A percentile compares a stretch with the other conserved stretches of the same genome.
phyloP scores from a whole-genome alignment of 2,329 filamentous ascomycete species.

The Tolypocladium paradoxum region DNA sequence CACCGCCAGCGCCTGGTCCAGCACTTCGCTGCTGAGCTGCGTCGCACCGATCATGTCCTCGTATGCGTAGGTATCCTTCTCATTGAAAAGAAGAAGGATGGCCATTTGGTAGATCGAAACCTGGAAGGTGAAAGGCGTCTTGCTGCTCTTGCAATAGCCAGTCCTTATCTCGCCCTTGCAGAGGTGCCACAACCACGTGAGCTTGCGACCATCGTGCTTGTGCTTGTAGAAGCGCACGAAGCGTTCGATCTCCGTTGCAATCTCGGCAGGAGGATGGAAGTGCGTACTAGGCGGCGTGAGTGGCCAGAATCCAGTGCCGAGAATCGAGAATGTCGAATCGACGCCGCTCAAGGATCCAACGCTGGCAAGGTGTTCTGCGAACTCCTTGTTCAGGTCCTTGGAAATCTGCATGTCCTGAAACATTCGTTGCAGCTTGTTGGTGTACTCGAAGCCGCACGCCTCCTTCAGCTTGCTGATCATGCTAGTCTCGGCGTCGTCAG shows the following conservation, averaged over 20 bases:
- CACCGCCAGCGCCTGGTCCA: slow-evolving; percentile 78
- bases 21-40: slow-evolving; percentile 64
- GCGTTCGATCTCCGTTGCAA: slow-evolving; percentile 77
- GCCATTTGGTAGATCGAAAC: slow-evolving; percentile 98
- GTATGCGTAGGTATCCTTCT: slow-evolving; percentile 74
- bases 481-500: slow-evolving; percentile 93
- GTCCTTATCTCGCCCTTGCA: slow-evolving; percentile 96
- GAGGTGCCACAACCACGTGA: slow-evolving; percentile 96
- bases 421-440: slow-evolving; percentile 98
- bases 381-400: slow-evolving; percentile 87
- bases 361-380: slow-evolving; percentile 61
- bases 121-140: slow-evolving; percentile 91
- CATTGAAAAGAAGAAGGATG: slow-evolving; percentile 88
- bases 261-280: slow-evolving; percentile 78
- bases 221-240: slow-evolving; percentile 89
- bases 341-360: slow-evolving; percentile 51
- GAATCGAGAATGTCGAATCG: slow-evolving; percentile 83
- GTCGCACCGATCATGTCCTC: slow-evolving; percentile 80
- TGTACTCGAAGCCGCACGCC: slow-evolving; percentile 97
- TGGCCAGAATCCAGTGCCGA: slow-evolving; percentile 97
- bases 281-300: slow-evolving; percentile 76
- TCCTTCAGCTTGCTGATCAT: slow-evolving; percentile 99
- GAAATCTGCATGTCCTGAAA: slow-evolving; percentile 99
- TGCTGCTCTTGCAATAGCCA: slow-evolving; percentile 80
- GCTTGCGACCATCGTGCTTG: slow-evolving; percentile 92